Evolutionary conservation across 192 early-diverging fungal species (phyloP).

Genomic region (Entrophospora sp.): DNA sequence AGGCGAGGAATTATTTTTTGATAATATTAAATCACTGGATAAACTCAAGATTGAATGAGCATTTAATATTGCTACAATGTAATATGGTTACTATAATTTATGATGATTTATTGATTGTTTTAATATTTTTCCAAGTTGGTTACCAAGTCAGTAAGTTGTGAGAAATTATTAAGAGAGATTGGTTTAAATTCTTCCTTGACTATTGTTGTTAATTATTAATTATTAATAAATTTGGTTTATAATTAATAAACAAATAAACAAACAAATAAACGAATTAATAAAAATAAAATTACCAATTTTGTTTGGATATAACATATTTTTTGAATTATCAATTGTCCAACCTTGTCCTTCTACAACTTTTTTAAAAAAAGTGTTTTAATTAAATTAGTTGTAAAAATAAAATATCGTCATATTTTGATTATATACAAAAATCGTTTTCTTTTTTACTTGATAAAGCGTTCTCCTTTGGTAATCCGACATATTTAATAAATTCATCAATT

Average conservation of each 20-base stretch:
- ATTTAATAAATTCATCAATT: constrained; percentile 8
- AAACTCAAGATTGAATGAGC: background rate
- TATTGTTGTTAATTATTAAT: too few species aligned
- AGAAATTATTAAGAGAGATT: constrained; percentile 15
- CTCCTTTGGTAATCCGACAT: constrained; percentile 7
- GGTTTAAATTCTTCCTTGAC: background rate
- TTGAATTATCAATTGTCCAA: constrained; percentile 8
- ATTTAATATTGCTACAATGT: too few species aligned
- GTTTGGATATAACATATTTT: constrained; percentile 17
- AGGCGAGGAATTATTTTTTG: background rate
- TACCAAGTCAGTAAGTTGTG: constrained; percentile 19
- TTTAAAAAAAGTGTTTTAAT: background rate
- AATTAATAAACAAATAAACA: background rate
- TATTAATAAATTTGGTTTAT: too few species aligned
- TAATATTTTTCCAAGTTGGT: constrained; percentile 20
- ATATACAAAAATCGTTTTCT: too few species aligned
- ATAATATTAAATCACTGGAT: background rate
- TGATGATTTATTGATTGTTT: too few species aligned
- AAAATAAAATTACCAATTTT: constrained; percentile 8
- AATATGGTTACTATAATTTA: too few species aligned
- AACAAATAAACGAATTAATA: background rate
- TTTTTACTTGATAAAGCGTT: constrained; percentile 3
- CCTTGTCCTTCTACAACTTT: background rate
- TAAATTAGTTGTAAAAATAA: background rate
- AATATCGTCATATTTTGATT: background rate